Conservation (phyloP, 2,329 filamentous ascomycete genomes). For the Helicocarpus griseus region DNA sequence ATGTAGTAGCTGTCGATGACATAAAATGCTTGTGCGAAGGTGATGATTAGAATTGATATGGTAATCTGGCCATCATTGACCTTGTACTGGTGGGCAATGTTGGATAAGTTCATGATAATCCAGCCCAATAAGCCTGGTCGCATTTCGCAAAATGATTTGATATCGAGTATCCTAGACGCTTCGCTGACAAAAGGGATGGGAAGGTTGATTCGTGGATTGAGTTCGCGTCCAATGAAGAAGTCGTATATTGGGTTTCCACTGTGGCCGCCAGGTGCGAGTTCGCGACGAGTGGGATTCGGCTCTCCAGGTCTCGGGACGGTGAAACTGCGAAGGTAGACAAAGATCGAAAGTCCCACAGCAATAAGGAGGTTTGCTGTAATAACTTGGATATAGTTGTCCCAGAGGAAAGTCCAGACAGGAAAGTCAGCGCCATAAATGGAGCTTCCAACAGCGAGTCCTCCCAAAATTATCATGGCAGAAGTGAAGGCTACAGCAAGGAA, state of each 20-base stretch:
- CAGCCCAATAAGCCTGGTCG: conserved; percentile 87
- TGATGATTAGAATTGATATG: conserved; percentile 75
- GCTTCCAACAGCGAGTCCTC: conserved; percentile 65
- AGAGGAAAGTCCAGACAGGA: conserved; percentile 82
- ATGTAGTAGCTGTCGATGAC: conserved; percentile 77
- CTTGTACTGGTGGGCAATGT: conserved; percentile 79
- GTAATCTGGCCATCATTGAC: conserved; percentile 66
- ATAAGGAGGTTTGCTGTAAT: conserved; percentile 75
- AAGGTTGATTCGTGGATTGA: conserved; percentile 69
- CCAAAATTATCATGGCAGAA: conserved; percentile 64
- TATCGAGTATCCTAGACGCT: conserved; percentile 49
- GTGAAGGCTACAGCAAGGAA: conserved; percentile 50
- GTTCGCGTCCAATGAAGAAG: conserved; percentile 92
- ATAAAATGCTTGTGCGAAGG: conserved; percentile 69
- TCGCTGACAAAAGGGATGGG: conserved; percentile 56
- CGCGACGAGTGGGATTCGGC: conserved; percentile 59
- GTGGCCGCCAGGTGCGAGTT: conserved; percentile 72
- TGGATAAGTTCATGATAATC: conserved; percentile 75
- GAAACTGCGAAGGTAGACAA: conserved; percentile 76
- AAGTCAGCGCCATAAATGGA: conserved; percentile 69
- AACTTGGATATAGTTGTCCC: conserved; percentile 80
- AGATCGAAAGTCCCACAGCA: conserved; percentile 61
- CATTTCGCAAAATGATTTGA: conserved; percentile 83
- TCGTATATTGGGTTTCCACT: conserved; percentile 84
- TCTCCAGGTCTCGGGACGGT: conserved; percentile 50